A percentile compares a stretch with the other conserved stretches of the same genome.
Conservation (phyloP, 2,329 filamentous ascomycete genomes). For the Xylariaceae sp. region DNA sequence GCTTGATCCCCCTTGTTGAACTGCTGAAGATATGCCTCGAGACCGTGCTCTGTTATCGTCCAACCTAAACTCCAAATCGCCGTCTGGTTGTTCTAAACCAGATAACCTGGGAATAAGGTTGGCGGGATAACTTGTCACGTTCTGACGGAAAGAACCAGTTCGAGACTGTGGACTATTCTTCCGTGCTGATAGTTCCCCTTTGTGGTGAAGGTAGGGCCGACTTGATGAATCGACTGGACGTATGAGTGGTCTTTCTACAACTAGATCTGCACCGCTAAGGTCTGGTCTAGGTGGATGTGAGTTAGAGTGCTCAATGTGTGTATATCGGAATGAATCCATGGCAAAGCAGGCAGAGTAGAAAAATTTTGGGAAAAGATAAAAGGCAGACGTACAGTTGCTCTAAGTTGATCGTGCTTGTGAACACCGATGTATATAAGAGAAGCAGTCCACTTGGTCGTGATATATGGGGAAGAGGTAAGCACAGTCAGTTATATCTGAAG, state of each 20-base stretch:
- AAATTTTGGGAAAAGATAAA: conserved; percentile 31
- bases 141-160: conserved; percentile 27
- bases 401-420: conserved; percentile 9
- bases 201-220: conserved; percentile 20
- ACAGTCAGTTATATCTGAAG: conserved; percentile 11
- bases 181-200: conserved; percentile 15
- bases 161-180: conserved; percentile 8
- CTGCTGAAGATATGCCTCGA: conserved; percentile 31
- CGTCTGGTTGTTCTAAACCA: conserved; percentile 9
- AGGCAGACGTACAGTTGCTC: conserved; percentile 37
- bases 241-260: conserved; percentile 29
- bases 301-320: conserved; percentile 40
- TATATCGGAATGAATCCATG: conserved; percentile 39
- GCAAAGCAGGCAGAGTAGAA: conserved; percentile 31
- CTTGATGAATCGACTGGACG: conserved; percentile 35
- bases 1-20: conserved; percentile 43
- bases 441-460: conserved; percentile 10
- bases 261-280: conserved; percentile 38
- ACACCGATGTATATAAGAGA: conserved; percentile 1
- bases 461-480: conserved; percentile 20
- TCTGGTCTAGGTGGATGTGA: conserved; percentile 45
- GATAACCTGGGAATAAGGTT: conserved; percentile 5
- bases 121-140: conserved; percentile 26
- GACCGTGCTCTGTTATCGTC: conserved; percentile 28
- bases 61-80: conserved; percentile 39